Conservation (phyloP, 2,329 filamentous ascomycete genomes). For the Stagonosporopsis cucurbitacearum region DNA sequence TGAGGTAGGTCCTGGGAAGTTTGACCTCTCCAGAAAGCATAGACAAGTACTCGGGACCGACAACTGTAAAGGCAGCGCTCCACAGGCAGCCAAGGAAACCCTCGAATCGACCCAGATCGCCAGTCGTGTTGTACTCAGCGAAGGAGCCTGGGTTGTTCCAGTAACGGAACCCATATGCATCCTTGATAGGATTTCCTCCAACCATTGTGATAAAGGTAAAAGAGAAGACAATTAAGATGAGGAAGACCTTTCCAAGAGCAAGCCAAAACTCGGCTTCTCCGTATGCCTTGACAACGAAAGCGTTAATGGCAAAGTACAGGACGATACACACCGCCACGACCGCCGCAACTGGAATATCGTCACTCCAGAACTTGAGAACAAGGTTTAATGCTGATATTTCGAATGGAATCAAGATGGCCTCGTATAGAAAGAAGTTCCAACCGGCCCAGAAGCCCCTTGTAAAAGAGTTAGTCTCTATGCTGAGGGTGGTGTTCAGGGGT, state of each 20-base stretch:
- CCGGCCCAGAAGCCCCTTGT: conserved; percentile 59
- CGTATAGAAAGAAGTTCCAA: conserved; percentile 57
- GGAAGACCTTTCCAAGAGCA: conserved; percentile 49
- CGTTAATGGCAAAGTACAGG: conserved; percentile 47
- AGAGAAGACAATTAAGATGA: conserved; percentile 50
- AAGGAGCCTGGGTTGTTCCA: conserved; percentile 48
- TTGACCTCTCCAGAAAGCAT: conserved; percentile 55
- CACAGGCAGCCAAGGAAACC: conserved; percentile 42
- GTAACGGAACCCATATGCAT: conserved; percentile 50
- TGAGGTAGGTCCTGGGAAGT: conserved; percentile 48
- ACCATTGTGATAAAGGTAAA: conserved; percentile 53
- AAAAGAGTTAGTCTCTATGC: not conserved
- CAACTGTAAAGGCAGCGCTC: conserved; percentile 50
- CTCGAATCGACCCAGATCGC: conserved; percentile 35
- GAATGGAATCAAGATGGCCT: conserved; percentile 56
- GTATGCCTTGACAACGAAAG: conserved; percentile 50
- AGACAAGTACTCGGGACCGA: conserved; percentile 54
- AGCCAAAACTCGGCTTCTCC: conserved; percentile 52
- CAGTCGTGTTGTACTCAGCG: conserved; percentile 34
- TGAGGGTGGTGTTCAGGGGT: conserved; percentile 31
- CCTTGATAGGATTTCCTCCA: conserved; percentile 51
- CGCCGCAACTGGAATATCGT: conserved; percentile 49
- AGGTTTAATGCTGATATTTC: conserved; percentile 53
- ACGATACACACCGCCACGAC: conserved; percentile 48
- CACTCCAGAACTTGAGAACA: conserved; percentile 49